Conservation (phyloP, 139 green algal species). For the Tetradesmus lagerheimii region DNA sequence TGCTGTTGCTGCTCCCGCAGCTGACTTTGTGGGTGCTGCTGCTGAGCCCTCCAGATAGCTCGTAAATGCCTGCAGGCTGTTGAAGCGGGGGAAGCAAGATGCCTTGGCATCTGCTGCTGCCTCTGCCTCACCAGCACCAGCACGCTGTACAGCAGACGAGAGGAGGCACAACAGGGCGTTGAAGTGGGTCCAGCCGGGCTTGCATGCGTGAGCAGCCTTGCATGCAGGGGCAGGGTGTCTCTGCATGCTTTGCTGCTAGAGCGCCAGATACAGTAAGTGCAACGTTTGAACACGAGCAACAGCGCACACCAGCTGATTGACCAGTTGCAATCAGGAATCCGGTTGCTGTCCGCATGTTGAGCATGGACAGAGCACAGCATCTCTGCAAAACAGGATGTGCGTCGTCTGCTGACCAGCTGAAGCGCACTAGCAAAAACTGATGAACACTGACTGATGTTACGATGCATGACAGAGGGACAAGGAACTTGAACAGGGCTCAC, state of each 20-base stretch:
- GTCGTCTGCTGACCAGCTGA: background rate
- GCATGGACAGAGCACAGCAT: no score
- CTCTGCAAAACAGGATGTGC: no score
- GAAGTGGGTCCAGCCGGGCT: background rate
- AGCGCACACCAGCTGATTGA: no score
- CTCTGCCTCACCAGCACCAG: slow-evolving; percentile 41
- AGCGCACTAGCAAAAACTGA: background rate
- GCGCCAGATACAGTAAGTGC: no score
- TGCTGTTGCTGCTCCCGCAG: background rate
- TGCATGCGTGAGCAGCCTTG: no score
- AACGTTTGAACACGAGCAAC: no score
- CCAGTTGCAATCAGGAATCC: no score
- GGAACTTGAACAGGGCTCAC: slow-evolving; percentile 18
- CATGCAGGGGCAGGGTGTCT: no score
- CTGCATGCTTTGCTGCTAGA: no score
- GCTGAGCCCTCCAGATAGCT: slow-evolving; percentile 5
- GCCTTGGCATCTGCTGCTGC: slow-evolving; percentile 26
- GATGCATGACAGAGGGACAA: no score
- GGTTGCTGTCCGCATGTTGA: no score
- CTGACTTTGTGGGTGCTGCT: background rate
- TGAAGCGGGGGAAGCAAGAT: slow-evolving; percentile 43
- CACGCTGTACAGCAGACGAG: background rate
- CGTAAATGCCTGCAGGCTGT: slow-evolving; percentile 22
- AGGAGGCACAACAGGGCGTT: background rate
- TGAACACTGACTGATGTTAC: no score